A percentile compares a stretch with the other conserved stretches of the same genome.
phyloP scores from a whole-genome alignment of 306 rosid genomes.

The Luffa aegyptiaca region DNA sequence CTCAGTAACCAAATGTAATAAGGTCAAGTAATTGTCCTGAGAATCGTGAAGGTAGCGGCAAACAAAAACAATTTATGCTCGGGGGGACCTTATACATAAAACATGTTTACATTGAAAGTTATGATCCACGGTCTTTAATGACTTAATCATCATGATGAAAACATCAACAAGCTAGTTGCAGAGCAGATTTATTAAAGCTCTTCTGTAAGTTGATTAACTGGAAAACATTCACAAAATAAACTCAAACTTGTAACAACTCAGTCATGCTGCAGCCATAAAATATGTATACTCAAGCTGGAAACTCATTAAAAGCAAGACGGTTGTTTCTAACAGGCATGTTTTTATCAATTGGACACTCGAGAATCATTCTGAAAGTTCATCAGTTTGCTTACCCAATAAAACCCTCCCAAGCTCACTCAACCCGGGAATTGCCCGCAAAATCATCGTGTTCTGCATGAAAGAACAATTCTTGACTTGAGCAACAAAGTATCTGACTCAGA shows the following conservation, averaged over 20 bases:
- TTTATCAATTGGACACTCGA: not conserved
- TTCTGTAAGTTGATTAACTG: not conserved
- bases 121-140: not conserved
- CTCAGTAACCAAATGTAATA: not conserved
- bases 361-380: not conserved
- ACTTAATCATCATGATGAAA: not conserved
- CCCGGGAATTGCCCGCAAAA: constrained; percentile 92
- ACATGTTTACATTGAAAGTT: not conserved
- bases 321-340: not conserved
- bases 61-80: not conserved
- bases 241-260: not conserved
- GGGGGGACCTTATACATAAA: not conserved
- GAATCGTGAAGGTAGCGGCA: not conserved
- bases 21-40: not conserved
- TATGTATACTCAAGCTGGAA: not conserved
- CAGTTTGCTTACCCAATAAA: constrained; percentile 48
- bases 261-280: not conserved
- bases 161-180: not conserved
- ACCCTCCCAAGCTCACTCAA: constrained; percentile 64
- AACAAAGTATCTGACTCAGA: too few species aligned
- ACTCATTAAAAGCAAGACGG: not conserved
- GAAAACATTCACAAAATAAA: not conserved
- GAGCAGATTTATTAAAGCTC: not conserved
- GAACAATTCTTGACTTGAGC: not conserved
- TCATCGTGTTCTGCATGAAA: constrained; percentile 64